Evolutionary conservation across 1,284 basidiomycete species (phyloP).

Genomic region (Pascua guehoae): DNA sequence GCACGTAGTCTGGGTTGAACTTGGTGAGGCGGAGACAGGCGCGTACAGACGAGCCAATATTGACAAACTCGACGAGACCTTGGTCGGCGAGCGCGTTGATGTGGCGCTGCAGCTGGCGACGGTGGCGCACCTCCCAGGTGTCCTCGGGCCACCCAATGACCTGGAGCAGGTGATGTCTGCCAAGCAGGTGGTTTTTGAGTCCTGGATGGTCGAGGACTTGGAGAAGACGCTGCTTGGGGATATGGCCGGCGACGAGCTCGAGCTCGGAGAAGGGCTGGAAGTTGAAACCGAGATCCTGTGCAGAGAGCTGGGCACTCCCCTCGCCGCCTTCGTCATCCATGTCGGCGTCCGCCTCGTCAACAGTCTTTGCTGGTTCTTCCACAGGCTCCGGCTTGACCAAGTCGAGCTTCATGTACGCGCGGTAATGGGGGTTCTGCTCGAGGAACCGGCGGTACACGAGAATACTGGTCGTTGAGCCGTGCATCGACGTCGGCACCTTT

Average conservation of each 20-base stretch:
- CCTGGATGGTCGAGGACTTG: slow-evolving; percentile 37
- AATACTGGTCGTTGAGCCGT: slow-evolving; percentile 35
- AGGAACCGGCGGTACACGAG: slow-evolving; percentile 39
- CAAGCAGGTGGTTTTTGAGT: slow-evolving; percentile 40
- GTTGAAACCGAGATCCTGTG: slow-evolving; percentile 21
- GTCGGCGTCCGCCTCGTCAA: slow-evolving; percentile 8
- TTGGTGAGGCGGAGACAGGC: slow-evolving; percentile 39
- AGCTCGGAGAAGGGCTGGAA: slow-evolving; percentile 32
- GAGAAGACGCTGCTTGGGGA: slow-evolving; percentile 36
- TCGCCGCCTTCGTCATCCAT: slow-evolving; percentile 18
- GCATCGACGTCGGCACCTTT: slow-evolving; percentile 34
- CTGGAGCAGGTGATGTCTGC: slow-evolving; percentile 27
- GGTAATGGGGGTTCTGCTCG: slow-evolving; percentile 34
- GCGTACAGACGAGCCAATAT: slow-evolving; percentile 26
- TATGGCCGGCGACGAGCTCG: slow-evolving; percentile 35
- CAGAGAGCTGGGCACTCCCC: neutral
- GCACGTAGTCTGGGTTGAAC: slow-evolving; percentile 32
- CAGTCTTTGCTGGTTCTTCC: neutral
- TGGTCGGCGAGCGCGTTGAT: slow-evolving; percentile 27
- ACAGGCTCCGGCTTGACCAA: neutral
- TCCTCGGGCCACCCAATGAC: slow-evolving; percentile 17
- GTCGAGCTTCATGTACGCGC: slow-evolving; percentile 14
- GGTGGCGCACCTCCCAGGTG: slow-evolving; percentile 19
- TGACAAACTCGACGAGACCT: slow-evolving; percentile 33
- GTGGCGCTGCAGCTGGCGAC: slow-evolving; percentile 29